phyloP scores from a whole-genome alignment of 2,329 filamentous ascomycete species.

The Cladorrhinum sp. region DNA sequence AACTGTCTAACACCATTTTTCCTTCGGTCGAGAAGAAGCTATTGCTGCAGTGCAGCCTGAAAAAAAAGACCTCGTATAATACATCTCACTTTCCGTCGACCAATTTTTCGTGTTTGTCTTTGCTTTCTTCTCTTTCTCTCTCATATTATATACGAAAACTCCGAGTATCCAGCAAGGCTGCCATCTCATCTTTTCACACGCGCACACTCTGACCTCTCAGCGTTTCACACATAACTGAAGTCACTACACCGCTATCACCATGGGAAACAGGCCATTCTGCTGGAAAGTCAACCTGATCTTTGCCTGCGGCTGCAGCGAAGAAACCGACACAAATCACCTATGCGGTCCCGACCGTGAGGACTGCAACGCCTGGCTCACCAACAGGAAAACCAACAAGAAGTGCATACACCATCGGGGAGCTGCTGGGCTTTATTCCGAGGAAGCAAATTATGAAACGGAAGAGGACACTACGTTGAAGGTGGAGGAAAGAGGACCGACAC shows the following conservation, averaged over 20 bases:
- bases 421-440: neutral
- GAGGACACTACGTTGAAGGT: neutral
- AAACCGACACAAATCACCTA: constrained; percentile 15
- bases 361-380: constrained; percentile 22
- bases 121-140: neutral
- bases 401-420: constrained; percentile 18
- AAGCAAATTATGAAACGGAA: no score
- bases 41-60: neutral
- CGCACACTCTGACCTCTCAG: neutral
- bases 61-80: neutral
- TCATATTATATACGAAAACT: neutral
- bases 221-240: neutral
- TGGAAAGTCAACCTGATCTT: constrained; percentile 24
- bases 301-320: constrained; percentile 25
- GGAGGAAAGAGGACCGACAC: neutral
- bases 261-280: constrained; percentile 21
- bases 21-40: neutral
- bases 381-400: constrained; percentile 16
- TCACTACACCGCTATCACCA: neutral
- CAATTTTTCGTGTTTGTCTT: neutral
- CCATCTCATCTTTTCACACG: neutral
- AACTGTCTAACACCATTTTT: neutral
- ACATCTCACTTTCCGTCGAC: neutral
- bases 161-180: constrained; percentile 1
- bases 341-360: constrained; percentile 14